Evolutionary conservation across 179 eudicot species (phyloP).

Genomic region (Beta lomatogona): DNA sequence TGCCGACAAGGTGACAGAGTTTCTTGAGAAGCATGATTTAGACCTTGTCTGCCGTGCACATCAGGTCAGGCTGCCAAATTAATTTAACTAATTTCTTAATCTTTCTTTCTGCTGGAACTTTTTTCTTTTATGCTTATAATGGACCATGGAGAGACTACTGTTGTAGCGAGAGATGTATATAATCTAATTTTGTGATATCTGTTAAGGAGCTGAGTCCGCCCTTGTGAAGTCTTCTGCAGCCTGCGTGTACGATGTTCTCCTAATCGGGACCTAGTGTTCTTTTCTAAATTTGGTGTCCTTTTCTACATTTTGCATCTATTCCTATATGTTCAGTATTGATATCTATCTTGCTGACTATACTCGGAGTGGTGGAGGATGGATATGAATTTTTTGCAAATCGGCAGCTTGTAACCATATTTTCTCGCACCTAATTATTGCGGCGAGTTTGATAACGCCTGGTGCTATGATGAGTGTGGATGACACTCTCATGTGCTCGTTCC

Average conservation of each 20-base stretch:
- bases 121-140: background rate
- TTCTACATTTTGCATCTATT: background rate
- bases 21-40: constrained; percentile 51
- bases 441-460: constrained; percentile 57
- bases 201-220: background rate
- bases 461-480: constrained; percentile 61
- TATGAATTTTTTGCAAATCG: constrained; percentile 52
- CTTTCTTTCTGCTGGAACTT: background rate
- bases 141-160: background rate
- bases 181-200: background rate
- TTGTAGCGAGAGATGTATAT: background rate
- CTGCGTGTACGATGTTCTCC: background rate
- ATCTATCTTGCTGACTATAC: background rate
- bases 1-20: constrained; percentile 50
- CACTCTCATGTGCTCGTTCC: constrained; percentile 54
- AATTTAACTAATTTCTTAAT: background rate
- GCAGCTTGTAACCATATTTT: constrained; percentile 54
- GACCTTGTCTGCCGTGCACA: constrained; percentile 57
- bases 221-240: background rate
- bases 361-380: constrained; percentile 58
- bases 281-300: background rate
- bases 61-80: constrained; percentile 37
- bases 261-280: background rate
- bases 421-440: constrained; percentile 59
- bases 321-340: background rate